Conservation (phyloP, 1,284 basidiomycete genomes). For the Fomes fomentarius region DNA sequence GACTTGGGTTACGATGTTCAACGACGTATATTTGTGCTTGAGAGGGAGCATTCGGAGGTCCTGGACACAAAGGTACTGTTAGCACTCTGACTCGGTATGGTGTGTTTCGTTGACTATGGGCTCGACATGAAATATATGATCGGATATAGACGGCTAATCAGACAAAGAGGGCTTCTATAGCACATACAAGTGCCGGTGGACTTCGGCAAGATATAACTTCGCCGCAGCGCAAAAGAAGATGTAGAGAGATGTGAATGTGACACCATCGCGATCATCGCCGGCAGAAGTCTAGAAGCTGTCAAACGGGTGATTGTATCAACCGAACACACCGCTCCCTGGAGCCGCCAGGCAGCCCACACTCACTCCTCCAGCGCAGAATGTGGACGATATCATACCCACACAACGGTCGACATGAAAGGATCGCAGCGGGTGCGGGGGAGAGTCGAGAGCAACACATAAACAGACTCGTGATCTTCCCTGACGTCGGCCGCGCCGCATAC, state of each 20-base stretch:
- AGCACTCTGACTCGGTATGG: too few relatives aligned
- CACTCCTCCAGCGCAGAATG: background rate
- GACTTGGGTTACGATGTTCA: slow-evolving; percentile 20
- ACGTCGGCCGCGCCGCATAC: too few relatives aligned
- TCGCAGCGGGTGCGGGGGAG: too few relatives aligned
- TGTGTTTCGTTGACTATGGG: too few relatives aligned
- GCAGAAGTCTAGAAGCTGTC: slow-evolving; percentile 17
- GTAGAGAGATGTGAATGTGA: slow-evolving; percentile 2
- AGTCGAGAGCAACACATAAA: too few relatives aligned
- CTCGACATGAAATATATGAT: too few relatives aligned
- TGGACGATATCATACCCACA: background rate
- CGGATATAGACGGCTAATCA: background rate
- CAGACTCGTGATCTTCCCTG: too few relatives aligned
- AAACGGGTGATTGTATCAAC: slow-evolving; percentile 13
- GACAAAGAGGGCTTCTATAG: background rate
- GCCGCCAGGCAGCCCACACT: too few relatives aligned
- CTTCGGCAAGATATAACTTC: background rate
- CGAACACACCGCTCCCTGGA: slow-evolving; percentile 5
- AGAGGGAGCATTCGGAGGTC: slow-evolving; percentile 6
- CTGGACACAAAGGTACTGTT: background rate
- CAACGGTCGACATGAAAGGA: background rate
- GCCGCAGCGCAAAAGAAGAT: too few relatives aligned
- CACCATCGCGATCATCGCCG: slow-evolving; percentile 1
- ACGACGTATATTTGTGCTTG: slow-evolving; percentile 22
- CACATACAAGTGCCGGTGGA: background rate